A percentile compares a stretch with the other conserved stretches of the same genome.
Evolutionary conservation across 1,284 basidiomycete species (phyloP).

Genomic region (Marasmius tenuissimus): DNA sequence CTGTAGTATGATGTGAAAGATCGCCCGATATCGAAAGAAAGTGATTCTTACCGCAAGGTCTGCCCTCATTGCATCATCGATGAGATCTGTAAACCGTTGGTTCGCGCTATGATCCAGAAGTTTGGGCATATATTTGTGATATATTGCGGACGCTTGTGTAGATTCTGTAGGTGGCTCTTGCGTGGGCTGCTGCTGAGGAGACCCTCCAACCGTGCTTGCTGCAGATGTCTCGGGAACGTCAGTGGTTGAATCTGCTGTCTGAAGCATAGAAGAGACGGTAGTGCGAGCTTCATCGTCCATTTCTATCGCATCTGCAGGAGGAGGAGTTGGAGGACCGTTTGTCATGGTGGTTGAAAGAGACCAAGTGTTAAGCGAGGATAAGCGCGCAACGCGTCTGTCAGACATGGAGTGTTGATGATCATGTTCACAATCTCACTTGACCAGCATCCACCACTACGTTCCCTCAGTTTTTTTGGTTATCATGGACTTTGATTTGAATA

Average conservation of each 20-base stretch:
- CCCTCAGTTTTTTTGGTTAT: slow-evolving; percentile 5
- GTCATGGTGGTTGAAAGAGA: slow-evolving; percentile 22
- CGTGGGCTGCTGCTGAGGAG: background rate
- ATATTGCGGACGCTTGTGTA: slow-evolving; percentile 20
- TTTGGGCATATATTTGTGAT: slow-evolving; percentile 39
- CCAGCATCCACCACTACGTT: slow-evolving; percentile 4
- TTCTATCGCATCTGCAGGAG: slow-evolving; percentile 53
- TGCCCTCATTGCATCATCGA: slow-evolving; percentile 46
- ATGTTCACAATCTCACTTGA: background rate
- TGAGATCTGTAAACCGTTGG: slow-evolving; percentile 43
- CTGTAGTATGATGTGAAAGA: slow-evolving; percentile 23
- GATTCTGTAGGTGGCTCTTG: background rate
- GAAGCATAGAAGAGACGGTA: slow-evolving; percentile 4
- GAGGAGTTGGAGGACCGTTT: slow-evolving; percentile 57
- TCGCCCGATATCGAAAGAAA: slow-evolving; percentile 6
- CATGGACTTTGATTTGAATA: slow-evolving; percentile 57
- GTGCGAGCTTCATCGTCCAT: slow-evolving; percentile 47
- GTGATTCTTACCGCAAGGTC: slow-evolving; percentile 48
- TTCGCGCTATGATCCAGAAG: slow-evolving; percentile 45
- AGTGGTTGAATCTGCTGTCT: slow-evolving; percentile 4
- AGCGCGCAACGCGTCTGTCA: background rate
- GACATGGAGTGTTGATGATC: too few species aligned
- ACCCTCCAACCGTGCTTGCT: background rate
- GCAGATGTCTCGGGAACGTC: background rate
- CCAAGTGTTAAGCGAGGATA: background rate